Evolutionary conservation across 177 flowering plant species (phyloP).

Genomic region (Vitis hybrid): DNA sequence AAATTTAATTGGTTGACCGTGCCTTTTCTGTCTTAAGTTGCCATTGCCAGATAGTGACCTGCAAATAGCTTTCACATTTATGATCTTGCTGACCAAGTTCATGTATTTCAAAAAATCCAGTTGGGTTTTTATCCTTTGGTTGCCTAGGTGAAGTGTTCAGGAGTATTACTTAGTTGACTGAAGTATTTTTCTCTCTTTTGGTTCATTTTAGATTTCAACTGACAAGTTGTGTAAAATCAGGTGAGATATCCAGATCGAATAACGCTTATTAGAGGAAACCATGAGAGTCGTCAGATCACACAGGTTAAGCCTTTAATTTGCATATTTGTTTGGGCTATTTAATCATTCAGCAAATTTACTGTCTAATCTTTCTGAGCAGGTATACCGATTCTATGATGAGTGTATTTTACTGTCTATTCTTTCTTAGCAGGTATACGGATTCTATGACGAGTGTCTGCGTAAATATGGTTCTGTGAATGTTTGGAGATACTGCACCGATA

Average conservation of each 20-base stretch:
- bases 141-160: no score
- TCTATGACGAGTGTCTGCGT: slow-evolving; percentile 96
- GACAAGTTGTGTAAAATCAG: slow-evolving; percentile 33
- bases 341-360: slow-evolving; percentile 1
- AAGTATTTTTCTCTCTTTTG: neutral
- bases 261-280: slow-evolving; percentile 97
- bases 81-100: no score
- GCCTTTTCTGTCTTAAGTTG: no score
- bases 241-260: slow-evolving; percentile 98
- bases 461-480: slow-evolving; percentile 98
- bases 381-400: no score
- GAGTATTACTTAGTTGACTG: no score
- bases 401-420: neutral
- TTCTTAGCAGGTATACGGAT: slow-evolving; percentile 86
- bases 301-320: slow-evolving; percentile 54
- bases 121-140: no score
- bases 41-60: no score
- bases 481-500: slow-evolving; percentile 99
- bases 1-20: no score
- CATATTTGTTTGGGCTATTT: slow-evolving; percentile 1
- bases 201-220: slow-evolving; percentile 7
- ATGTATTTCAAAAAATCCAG: no score
- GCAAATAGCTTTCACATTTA: no score
- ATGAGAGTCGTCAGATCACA: slow-evolving; percentile 99
- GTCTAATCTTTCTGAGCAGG: neutral